Evolutionary conservation across 225 moss, liverwort and hornwort genomes (phyloP), one percentile per base, ranked within the genome.

Genomic region (Thuidium tamariscinum): DNA sequence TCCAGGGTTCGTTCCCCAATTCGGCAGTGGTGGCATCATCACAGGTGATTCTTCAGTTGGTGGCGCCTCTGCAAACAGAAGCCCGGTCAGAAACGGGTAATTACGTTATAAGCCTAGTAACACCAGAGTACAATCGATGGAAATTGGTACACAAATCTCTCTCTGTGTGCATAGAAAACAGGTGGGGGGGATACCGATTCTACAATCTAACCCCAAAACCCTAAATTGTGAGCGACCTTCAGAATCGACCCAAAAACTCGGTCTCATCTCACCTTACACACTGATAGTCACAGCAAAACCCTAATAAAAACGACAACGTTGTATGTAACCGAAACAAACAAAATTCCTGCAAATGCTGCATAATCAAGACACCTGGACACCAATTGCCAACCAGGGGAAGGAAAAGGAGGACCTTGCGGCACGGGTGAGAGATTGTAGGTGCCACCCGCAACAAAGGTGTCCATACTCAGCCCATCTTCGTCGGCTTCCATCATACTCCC

Each of bases 401-500:
- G 19, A 63, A 21, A 61, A 67, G 44, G 34, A 55, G 54, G 46
- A 93, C 93, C 93, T 89, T 93, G 93, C 6, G 93, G 89, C 77
- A 91, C 85, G n/a, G 90, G 87, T 29, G 93, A 89, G 37, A 93
- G 90, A 68, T 11, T 85, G 51, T 93, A 91, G 6, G 90, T 91
- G 81, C 80, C 71, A 11, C 93, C 93, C 16, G 91, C 85, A 32
- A 89, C 86, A 77, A 93, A 93, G 41, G 89, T 89, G 84, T 93
- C 93, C 93, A 91, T 93, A 57, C 93, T 93, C 16, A 93, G 69
- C 4, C 93, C 91, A 17, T 90, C 87, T 61, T 93, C 91, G 30
- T 93, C 93, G 26, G 91, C 93, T 90, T 93, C 93, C 93, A 93
- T 90, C 59, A 93, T 89, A 54, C 93, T 93, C 29, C 91, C 91